phyloP scores from a whole-genome alignment of 2,329 filamentous ascomycete species.

The Colletotrichum phormii region DNA sequence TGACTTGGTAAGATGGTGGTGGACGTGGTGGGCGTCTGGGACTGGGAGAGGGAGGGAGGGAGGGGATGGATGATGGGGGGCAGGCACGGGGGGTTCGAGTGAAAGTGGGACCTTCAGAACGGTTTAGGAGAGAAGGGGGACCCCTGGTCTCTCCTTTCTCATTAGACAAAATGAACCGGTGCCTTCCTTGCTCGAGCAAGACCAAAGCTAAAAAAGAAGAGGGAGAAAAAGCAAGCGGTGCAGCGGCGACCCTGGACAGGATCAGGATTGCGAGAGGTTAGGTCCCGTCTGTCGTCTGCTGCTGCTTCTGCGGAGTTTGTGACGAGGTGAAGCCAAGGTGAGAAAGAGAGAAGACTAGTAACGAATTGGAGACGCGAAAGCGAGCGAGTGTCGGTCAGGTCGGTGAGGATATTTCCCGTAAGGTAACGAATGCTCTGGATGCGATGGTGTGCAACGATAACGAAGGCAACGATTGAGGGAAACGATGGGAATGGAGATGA shows the following conservation, averaged over 20 bases:
- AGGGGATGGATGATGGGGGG: background rate
- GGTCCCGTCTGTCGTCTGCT: background rate
- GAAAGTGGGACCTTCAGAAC: constrained; percentile 25
- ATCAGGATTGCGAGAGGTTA: background rate
- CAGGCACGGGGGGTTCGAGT: constrained; percentile 1
- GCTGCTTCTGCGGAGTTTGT: background rate
- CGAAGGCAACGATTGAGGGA: background rate
- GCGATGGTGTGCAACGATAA: background rate
- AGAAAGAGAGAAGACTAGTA: background rate
- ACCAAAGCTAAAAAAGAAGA: constrained; percentile 14
- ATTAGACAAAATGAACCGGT: constrained; percentile 3
- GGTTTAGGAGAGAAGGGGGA: constrained; percentile 31
- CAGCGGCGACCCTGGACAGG: background rate
- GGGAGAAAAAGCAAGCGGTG: constrained; percentile 1
- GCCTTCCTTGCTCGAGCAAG: constrained; percentile 25
- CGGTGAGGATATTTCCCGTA: background rate
- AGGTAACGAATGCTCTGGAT: constrained; percentile 5
- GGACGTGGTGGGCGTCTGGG: background rate
- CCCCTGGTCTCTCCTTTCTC: constrained; percentile 34
- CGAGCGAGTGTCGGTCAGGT: constrained; percentile 20
- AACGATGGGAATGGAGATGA: background rate
- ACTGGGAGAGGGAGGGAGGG: constrained; percentile 7
- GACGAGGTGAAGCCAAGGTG: background rate
- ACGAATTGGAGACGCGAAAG: constrained; percentile 14
- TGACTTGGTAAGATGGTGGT: background rate